Evolutionary conservation across 2,329 filamentous ascomycete genomes (phyloP).

Genomic region (Trichophyton schoenleinii): DNA sequence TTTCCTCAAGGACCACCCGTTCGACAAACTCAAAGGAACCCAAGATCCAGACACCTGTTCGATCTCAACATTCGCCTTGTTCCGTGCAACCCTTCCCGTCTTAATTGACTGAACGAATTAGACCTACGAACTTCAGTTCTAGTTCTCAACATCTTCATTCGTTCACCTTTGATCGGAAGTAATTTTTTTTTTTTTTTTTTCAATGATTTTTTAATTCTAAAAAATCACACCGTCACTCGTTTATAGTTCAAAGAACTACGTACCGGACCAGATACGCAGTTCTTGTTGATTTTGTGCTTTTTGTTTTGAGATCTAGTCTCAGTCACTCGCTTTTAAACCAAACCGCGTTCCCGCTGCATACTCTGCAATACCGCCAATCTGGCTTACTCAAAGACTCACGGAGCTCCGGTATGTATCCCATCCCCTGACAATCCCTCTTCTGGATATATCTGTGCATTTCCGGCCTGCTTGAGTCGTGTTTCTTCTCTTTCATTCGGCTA

Average conservation of each 20-base stretch:
- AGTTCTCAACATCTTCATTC: background rate
- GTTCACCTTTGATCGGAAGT: constrained; percentile 4
- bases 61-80: background rate
- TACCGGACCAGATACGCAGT: constrained; percentile 14
- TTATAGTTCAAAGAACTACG: constrained; percentile 28
- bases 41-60: background rate
- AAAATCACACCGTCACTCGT: constrained; percentile 30
- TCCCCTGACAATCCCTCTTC: background rate
- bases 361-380: constrained; percentile 38
- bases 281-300: constrained; percentile 26
- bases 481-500: constrained; percentile 16
- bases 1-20: background rate
- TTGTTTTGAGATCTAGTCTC: constrained; percentile 26
- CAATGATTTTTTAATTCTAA: constrained; percentile 7
- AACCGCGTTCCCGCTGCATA: constrained; percentile 31
- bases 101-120: background rate
- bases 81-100: background rate
- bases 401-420: constrained; percentile 31
- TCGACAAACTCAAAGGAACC: background rate
- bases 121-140: background rate
- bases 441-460: constrained; percentile 2
- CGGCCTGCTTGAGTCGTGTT: constrained; percentile 5
- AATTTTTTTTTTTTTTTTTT: background rate
- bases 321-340: constrained; percentile 36
- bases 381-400: constrained; percentile 37